Base-by-base conservation (phyloP, 768 basidiomycete genomes). In the Sporobolomyces roseus region DNA sequence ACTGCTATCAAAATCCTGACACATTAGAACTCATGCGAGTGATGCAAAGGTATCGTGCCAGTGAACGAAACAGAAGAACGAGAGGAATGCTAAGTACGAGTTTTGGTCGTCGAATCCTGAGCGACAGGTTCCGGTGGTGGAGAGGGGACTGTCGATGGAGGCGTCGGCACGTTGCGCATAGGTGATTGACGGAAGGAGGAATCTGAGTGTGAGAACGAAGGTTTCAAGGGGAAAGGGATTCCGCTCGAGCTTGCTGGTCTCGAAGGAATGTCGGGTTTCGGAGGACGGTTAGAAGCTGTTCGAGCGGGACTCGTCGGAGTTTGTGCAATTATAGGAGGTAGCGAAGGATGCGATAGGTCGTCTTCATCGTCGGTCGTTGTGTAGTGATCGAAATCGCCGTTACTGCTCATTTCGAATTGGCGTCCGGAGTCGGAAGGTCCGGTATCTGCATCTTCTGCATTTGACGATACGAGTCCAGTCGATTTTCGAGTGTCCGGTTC, bases 221-320 rank as follows among this genome's bases (percentile, higher is more conserved):
- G 27, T 27, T 30, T 21, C 21, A 30, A 32, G 14, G 43, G 46
- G 46, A 56, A 56, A 1, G 63, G 55, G 35, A 65, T 58, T n/a
- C 68, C 68, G 45, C 61, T 64, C 32, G 63, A 61, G 27, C 63
- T 69, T 16, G 68, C 56, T 10, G 68, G 68, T 4, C 68, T 29
- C 0, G 36, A 27, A 17, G 19, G 48, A 4, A 69, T 46, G 4
- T 52, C 36, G 13, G 58, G 63, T 9, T 43, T 60, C 23, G 68
- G 68, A 14, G 63, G 68, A 1, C 62, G 61, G 5, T 29, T 23
- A n/a, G 38, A 13, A 2, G 56, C 45, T 4, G 41, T 9, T 5
- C 7, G 32, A 29, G 6, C 55, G 17, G 48, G 50, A 21, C 10
- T 27, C 48, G 61, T 46, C 46, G 10, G 16, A 33, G 54, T 30